Evolutionary conservation across 208 protist genomes (phyloP), one percentile per base, ranked within the genome.

Genomic region (Crithidia fasciculata): DNA sequence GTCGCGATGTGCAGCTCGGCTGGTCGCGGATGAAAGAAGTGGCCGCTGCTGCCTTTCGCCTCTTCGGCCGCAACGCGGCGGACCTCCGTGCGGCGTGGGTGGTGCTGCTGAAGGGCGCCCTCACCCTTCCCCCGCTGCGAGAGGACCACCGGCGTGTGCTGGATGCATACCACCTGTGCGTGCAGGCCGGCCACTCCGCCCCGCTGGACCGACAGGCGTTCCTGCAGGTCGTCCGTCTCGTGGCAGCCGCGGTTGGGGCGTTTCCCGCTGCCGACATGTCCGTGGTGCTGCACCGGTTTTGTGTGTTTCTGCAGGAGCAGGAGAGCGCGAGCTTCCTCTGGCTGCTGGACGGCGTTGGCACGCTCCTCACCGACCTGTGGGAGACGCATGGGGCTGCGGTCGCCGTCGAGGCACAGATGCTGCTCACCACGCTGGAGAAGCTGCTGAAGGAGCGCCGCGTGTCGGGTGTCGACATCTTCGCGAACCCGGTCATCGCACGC

Each of bases 61-160:
- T 95, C 28, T 88, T 87, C 47, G 87, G 90, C 10, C 80, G 82
- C 67, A 69, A 76, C 47, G n/a, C 69, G 9, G 37, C 60, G 8
- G 83, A 87, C 59, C 59, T 86, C 44, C 87, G 70, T 7, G 75
- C 84, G 37, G 53, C 92, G 8, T 95, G 90, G 90, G 71, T 86
- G 16, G 60, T 91, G 61, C 82, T 93, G 64, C 73, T 95, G 19
- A 95, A 95, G 69, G 88, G 76, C 18, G 90, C 90, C 3, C 75
- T 95, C 56, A 93, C 81, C 41, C 74, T 91, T 9, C 59, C 69
- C 8, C 81, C 84, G 9, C 39, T 60, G 43, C 59, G 58, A 3
- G 69, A 75, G n/a, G 71, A 77, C 58, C 80, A 81, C 28, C 56
- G 41, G 37, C 79, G 90, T 7, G 60, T 92, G n/a, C 62, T 93